phyloP scores from a whole-genome alignment of 106 monocot species.

The Cymbidium sinense region DNA sequence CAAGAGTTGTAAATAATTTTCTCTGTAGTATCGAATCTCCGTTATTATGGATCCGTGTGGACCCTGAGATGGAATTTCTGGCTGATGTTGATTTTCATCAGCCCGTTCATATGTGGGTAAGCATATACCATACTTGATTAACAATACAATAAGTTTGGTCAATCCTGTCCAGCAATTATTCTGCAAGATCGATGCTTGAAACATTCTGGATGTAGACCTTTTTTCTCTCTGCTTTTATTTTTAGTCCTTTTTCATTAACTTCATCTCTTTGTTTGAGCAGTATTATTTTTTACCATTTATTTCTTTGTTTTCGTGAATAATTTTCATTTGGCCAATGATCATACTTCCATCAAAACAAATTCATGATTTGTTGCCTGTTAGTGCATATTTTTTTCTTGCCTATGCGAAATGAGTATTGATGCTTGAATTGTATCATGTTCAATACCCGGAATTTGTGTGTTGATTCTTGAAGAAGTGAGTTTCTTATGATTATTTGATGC shows the following conservation, averaged over 20 bases:
- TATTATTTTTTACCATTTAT: neutral
- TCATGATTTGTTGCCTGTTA: neutral
- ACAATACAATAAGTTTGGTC: neutral
- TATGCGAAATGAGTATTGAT: neutral
- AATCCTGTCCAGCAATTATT: neutral
- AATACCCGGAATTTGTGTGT: neutral
- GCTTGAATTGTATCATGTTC: neutral
- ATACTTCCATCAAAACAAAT: no score
- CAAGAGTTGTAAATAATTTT: neutral
- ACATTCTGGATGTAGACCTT: neutral
- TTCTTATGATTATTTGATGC: neutral
- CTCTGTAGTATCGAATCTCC: conserved; percentile 80
- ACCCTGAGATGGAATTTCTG: conserved; percentile 99
- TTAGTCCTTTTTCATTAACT: neutral
- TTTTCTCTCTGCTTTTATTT: neutral
- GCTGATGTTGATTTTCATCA: conserved; percentile 94
- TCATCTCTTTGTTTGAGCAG: neutral
- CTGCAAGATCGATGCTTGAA: neutral
- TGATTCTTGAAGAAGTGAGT: neutral
- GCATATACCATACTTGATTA: conserved; percentile 10
- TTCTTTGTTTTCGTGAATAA: neutral
- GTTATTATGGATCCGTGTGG: conserved; percentile 89
- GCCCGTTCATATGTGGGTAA: conserved; percentile 97
- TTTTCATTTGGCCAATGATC: no score
- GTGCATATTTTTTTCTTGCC: neutral